phyloP scores from a whole-genome alignment of 1,284 basidiomycete genomes.

The Ustilago xerochloae region DNA sequence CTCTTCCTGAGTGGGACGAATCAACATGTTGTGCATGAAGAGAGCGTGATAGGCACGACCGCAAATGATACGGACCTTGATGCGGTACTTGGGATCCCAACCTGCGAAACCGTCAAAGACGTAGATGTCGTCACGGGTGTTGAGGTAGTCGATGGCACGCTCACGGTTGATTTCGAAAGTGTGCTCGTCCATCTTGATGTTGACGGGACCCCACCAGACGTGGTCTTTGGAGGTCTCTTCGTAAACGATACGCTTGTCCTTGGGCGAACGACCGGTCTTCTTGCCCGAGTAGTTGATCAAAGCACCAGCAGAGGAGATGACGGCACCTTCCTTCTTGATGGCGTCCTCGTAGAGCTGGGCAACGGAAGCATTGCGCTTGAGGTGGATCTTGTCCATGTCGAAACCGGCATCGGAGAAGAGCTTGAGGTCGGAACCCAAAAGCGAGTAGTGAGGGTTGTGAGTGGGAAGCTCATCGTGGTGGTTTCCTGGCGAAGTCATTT shows the following conservation, averaged over 20 bases:
- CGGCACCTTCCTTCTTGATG: slow-evolving; percentile 95
- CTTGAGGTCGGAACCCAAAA: slow-evolving; percentile 79
- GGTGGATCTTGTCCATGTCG: slow-evolving; percentile 78
- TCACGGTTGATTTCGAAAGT: slow-evolving; percentile 99
- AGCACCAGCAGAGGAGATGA: slow-evolving; percentile 94
- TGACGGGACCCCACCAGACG: slow-evolving; percentile 99
- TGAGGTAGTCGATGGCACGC: slow-evolving; percentile 98
- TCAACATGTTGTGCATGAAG: slow-evolving; percentile 96
- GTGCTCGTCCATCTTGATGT: slow-evolving; percentile 98
- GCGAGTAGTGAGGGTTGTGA: slow-evolving; percentile 60
- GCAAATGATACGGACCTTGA: slow-evolving; percentile 99
- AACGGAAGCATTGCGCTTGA: slow-evolving; percentile 92
- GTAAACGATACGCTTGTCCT: slow-evolving; percentile 99
- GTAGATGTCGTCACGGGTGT: slow-evolving; percentile 96
- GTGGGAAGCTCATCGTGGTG: slow-evolving; percentile 65
- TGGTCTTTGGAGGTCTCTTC: slow-evolving; percentile 97
- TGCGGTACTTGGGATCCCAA: slow-evolving; percentile 98
- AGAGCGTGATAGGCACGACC: slow-evolving; percentile 98
- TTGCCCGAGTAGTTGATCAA: slow-evolving; percentile 99
- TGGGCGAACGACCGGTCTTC: slow-evolving; percentile 97
- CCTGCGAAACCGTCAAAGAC: slow-evolving; percentile 98
- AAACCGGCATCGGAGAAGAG: slow-evolving; percentile 99
- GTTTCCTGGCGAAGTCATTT: slow-evolving; percentile 67
- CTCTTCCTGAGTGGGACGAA: slow-evolving; percentile 94
- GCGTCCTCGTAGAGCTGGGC: slow-evolving; percentile 98